These are phyloP conservation scores for Flaveria bidentis DNA, from an alignment of 129 eudicot genomes.

Conservation along the genomic window DNA sequence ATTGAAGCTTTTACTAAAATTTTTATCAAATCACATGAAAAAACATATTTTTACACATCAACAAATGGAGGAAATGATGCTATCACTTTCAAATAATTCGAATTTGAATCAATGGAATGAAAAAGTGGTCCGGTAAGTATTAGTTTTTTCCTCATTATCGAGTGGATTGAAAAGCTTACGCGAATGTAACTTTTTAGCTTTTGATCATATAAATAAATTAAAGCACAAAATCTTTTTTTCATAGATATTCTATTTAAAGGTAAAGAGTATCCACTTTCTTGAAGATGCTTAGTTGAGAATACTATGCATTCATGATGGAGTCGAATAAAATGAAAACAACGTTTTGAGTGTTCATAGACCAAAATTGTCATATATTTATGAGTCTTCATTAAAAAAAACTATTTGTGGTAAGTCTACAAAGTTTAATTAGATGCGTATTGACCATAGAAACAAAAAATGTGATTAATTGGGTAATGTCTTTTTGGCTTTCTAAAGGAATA, in stretches of 20 bases:
- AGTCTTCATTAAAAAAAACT: neutral
- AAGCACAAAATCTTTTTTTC: neutral
- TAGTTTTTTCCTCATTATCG: neutral
- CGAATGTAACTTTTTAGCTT: neutral
- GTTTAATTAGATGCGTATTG: neutral
- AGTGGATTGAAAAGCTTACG: neutral
- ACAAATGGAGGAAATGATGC: neutral
- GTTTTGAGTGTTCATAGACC: neutral
- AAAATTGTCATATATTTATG: neutral
- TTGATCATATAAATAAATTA: neutral
- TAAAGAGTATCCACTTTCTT: neutral
- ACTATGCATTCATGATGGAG: neutral
- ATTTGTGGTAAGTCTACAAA: neutral
- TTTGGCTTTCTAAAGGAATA: neutral
- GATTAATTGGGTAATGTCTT: neutral
- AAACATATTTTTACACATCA: neutral
- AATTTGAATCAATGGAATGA: slow-evolving; percentile 4
- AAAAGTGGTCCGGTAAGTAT: neutral
- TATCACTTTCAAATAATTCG: slow-evolving; percentile 2
- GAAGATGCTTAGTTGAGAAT: neutral
- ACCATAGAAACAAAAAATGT: slow-evolving; percentile 23
- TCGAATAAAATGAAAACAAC: slow-evolving; percentile 5
- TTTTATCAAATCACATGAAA: too few relatives aligned
- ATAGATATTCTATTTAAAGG: neutral
- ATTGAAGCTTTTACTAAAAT: too few relatives aligned